Evolutionary conservation across 108 stramenopile genomes (phyloP).

Genomic region (Skeletonema marinoi): DNA sequence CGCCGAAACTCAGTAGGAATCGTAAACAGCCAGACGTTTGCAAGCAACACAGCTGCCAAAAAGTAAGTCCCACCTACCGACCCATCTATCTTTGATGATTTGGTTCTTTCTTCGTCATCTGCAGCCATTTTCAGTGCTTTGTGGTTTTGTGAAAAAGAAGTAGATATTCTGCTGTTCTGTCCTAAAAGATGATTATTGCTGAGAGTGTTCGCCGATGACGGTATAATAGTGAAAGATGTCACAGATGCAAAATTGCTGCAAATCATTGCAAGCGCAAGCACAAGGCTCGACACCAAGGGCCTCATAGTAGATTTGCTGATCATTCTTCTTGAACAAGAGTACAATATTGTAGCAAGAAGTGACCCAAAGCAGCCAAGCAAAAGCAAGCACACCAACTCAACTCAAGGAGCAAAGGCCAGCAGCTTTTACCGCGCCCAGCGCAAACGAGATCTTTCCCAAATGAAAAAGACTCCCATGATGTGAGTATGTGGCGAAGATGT

Average conservation of each 20-base stretch:
- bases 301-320: neutral
- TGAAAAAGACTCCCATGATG: too few species aligned
- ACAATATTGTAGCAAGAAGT: too few species aligned
- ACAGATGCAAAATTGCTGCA: neutral
- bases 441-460: too few species aligned
- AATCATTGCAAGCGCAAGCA: neutral
- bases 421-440: too few species aligned
- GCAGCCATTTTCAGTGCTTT: neutral
- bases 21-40: conserved; percentile 51
- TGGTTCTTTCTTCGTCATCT: neutral
- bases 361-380: too few species aligned
- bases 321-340: too few species aligned
- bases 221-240: neutral
- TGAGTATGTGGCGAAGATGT: too few species aligned
- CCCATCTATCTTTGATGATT: neutral
- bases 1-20: conserved; percentile 56
- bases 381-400: too few species aligned
- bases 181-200: neutral
- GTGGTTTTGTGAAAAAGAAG: neutral
- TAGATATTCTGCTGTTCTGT: neutral
- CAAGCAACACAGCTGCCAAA: conserved; percentile 16
- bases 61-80: conserved; percentile 25
- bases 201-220: neutral
- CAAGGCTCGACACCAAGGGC: neutral
- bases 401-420: too few species aligned